Base-by-base conservation (phyloP, 768 basidiomycete species). In the Pulveroboletus sp. region DNA sequence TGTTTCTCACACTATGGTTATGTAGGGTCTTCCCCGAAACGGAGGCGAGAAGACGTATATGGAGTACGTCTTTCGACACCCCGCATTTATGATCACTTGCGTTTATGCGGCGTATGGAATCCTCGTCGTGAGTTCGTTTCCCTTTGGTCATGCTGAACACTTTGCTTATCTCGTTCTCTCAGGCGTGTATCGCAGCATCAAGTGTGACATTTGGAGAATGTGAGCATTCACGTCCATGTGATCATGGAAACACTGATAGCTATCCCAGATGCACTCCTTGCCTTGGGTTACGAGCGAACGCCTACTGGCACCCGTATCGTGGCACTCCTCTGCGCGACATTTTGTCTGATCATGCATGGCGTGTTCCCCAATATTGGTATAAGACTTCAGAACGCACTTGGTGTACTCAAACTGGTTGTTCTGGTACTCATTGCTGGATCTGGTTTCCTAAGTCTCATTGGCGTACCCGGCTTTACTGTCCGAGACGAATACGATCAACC, bases 11-110 rank as follows among this genome's bases (percentile, higher is more conserved):
- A 8, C 17, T 26, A 2, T 49, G 6, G 2, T 27, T n/a, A 0
- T 17, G 7, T 43, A 86, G 82, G 84, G 80, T 17, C 71, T 89
- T 2, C 86, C 86, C 2, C 72, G 79, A 3, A 87, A 75, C 47
- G 86, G 86, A 1, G 86, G 83, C 2, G 86, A 88, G 70, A 88
- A 87, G 69, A 85, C 82, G 46, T 89, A 88, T 57, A 66, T 89
- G 33, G 84, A 86, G 53, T 86, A 75, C 60, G 76, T 86, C n/a
- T 88, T 78, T 64, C 71, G 77, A 40, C 72, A 72, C 4, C 86
- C 86, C 6, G 75, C 71, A 43, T 85, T 82, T 57, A 64, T 89
- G 59, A 72, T 70, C 12, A 82, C 83, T 5, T 86, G 82, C 56
- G 59, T 73, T 8, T 87, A 76, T 53, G 74, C 80, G 3, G 65